phyloP scores from a whole-genome alignment of 1,284 basidiomycete species.

The Volvariella surrecta region DNA sequence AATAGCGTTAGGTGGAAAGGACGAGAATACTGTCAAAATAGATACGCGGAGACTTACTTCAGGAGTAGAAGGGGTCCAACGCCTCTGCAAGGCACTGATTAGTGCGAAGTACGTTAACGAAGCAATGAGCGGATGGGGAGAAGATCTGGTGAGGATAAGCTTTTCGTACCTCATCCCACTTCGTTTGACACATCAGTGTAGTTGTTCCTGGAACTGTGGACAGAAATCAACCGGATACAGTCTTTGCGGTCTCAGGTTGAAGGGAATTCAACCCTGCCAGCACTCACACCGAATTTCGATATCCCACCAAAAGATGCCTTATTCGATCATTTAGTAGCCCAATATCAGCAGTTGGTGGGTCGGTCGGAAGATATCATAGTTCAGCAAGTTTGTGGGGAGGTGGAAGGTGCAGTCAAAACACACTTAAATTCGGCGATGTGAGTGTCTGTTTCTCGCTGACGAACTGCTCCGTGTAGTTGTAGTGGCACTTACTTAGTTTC shows the following conservation, averaged over 20 bases:
- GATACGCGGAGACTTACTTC: constrained; percentile 60
- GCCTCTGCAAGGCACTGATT: constrained; percentile 76
- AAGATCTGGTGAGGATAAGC: constrained; percentile 60
- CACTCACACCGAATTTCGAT: constrained; percentile 25
- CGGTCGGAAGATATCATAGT: constrained; percentile 85
- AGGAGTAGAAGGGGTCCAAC: constrained; percentile 72
- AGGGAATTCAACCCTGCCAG: constrained; percentile 41
- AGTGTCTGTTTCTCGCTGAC: constrained; percentile 23
- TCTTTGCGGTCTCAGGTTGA: constrained; percentile 45
- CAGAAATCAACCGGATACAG: constrained; percentile 58
- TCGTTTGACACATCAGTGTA: constrained; percentile 21
- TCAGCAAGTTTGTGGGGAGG: constrained; percentile 71
- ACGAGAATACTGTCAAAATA: constrained; percentile 39
- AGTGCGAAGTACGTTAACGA: constrained; percentile 66
- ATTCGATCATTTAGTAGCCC: constrained; percentile 64
- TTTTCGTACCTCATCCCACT: constrained; percentile 5
- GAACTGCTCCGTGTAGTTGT: too few relatives aligned
- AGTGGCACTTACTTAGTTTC: background rate
- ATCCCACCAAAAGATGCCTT: constrained; percentile 53
- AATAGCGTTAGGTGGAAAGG: constrained; percentile 33
- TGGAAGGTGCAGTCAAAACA: constrained; percentile 63
- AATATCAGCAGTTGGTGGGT: constrained; percentile 51
- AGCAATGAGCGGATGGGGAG: constrained; percentile 74
- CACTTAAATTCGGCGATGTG: constrained; percentile 47
- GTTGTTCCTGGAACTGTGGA: constrained; percentile 87